Conservation (phyloP, 164 flowering plant species). For the Tinospora cordifolia region DNA sequence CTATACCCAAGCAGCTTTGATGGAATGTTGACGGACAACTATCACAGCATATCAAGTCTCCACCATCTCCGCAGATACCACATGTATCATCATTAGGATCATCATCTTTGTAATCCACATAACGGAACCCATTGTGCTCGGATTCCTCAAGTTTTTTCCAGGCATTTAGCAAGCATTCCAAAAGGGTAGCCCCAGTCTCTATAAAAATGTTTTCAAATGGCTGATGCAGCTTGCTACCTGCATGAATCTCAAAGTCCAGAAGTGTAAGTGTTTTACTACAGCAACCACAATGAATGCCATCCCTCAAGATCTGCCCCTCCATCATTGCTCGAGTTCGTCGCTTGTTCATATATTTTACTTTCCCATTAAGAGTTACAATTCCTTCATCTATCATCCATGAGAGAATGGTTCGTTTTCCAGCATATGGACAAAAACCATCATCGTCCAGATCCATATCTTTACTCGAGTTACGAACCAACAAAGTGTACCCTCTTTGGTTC, state of each 20-base stretch:
- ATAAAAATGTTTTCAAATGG: constrained; percentile 69
- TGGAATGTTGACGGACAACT: constrained; percentile 99
- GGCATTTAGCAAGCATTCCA: constrained; percentile 76
- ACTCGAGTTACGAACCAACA: constrained; percentile 61
- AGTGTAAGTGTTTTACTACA: constrained; percentile 80
- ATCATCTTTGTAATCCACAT: constrained; percentile 51
- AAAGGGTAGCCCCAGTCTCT: constrained; percentile 65
- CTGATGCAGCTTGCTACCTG: constrained; percentile 79
- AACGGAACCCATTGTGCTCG: constrained; percentile 37
- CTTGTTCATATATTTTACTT: constrained; percentile 81
- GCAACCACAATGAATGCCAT: constrained; percentile 91
- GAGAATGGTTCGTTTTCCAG: constrained; percentile 73
- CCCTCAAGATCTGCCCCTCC: constrained; percentile 81
- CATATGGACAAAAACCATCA: constrained; percentile 60
- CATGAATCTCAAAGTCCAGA: constrained; percentile 88
- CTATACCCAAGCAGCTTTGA: constrained; percentile 69
- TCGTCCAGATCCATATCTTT: constrained; percentile 39
- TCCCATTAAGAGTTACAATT: constrained; percentile 48
- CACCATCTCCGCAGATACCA: constrained; percentile 96
- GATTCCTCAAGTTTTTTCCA: constrained; percentile 67
- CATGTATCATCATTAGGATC: constrained; percentile 99
- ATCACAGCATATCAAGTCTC: constrained; percentile 96
- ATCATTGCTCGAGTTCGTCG: constrained; percentile 48
- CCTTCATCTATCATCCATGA: constrained; percentile 94
- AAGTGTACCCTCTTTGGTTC: constrained; percentile 57